phyloP scores from a whole-genome alignment of 306 rosid genomes.

The Geum urbanum region DNA sequence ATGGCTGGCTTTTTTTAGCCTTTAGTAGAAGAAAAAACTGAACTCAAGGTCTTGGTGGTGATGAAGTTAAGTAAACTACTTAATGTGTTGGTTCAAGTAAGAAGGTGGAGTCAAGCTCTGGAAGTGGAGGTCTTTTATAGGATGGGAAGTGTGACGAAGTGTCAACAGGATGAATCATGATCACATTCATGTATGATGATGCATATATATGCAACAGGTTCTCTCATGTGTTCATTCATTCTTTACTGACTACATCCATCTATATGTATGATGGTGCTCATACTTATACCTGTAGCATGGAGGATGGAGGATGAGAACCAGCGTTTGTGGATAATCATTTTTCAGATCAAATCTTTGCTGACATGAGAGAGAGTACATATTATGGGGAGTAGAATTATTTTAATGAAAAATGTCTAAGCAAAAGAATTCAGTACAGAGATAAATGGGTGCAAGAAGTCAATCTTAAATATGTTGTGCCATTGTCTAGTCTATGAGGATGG shows the following conservation, averaged over 20 bases:
- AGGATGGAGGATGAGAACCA: conserved; percentile 37
- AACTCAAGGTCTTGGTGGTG: conserved; percentile 25
- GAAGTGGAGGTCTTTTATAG: conserved; percentile 58
- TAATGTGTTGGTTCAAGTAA: conserved; percentile 25
- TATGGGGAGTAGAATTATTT: conserved; percentile 53
- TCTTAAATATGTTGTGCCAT: conserved; percentile 37
- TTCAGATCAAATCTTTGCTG: conserved; percentile 47
- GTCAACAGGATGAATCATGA: conserved; percentile 30
- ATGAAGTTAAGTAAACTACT: conserved; percentile 25
- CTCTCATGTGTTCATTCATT: conserved; percentile 1
- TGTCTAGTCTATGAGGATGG: conserved; percentile 28
- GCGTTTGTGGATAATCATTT: conserved; percentile 70
- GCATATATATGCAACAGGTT: conserved; percentile 3
- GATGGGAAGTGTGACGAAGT: conserved; percentile 32
- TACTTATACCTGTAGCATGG: conserved; percentile 23
- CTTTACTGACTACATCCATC: conserved; percentile 21
- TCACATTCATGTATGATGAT: conserved; percentile 8
- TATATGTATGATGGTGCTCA: conserved; percentile 20
- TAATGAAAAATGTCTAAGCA: conserved; percentile 43
- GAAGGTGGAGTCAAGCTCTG: conserved; percentile 36
- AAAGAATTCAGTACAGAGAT: conserved; percentile 32
- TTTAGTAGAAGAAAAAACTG: background rate
- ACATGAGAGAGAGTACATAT: conserved; percentile 43
- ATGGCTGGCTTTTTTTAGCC: conserved; percentile 35
- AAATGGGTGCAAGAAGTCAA: conserved; percentile 43